Evolutionary conservation across 495 filamentous ascomycete genomes (phyloP).

Genomic region (Cryomyces minteri): DNA sequence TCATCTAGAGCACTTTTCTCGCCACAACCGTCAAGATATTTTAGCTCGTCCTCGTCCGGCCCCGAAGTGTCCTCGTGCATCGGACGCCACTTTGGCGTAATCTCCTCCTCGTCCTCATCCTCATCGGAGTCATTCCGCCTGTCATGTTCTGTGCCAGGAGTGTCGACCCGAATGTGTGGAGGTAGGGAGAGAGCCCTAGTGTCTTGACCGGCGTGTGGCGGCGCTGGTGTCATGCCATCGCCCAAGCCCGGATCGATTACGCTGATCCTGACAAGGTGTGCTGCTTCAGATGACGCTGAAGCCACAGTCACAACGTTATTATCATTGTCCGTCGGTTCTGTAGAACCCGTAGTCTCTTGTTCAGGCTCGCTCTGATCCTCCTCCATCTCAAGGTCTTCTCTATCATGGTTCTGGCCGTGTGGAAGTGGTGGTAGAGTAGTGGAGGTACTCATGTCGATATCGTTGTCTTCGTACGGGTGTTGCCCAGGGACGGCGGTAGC

Average conservation of each 20-base stretch:
- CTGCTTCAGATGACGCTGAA: neutral
- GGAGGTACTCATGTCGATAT: slow-evolving; percentile 14
- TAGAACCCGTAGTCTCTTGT: neutral
- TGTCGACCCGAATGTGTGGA: neutral
- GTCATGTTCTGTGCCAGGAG: neutral
- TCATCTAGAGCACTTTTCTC: slow-evolving; percentile 39
- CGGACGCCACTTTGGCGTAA: slow-evolving; percentile 13
- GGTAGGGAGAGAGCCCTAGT: neutral
- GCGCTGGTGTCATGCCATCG: neutral
- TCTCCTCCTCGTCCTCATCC: slow-evolving; percentile 13
- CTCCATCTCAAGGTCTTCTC: slow-evolving; percentile 7
- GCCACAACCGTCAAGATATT: slow-evolving; percentile 31
- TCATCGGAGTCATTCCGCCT: neutral
- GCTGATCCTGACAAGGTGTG: neutral
- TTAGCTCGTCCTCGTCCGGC: slow-evolving; percentile 41
- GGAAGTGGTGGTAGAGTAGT: slow-evolving; percentile 7
- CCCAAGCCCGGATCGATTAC: neutral
- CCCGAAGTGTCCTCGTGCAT: slow-evolving; percentile 31
- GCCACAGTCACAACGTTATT: neutral
- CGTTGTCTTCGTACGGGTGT: neutral
- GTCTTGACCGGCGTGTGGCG: neutral
- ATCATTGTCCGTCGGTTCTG: neutral
- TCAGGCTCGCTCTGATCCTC: slow-evolving; percentile 1
- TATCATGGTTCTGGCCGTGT: slow-evolving; percentile 15
- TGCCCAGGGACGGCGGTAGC: too few species aligned